Conservation (phyloP, 2,329 filamentous ascomycete genomes). For the Apiospora aurea region DNA sequence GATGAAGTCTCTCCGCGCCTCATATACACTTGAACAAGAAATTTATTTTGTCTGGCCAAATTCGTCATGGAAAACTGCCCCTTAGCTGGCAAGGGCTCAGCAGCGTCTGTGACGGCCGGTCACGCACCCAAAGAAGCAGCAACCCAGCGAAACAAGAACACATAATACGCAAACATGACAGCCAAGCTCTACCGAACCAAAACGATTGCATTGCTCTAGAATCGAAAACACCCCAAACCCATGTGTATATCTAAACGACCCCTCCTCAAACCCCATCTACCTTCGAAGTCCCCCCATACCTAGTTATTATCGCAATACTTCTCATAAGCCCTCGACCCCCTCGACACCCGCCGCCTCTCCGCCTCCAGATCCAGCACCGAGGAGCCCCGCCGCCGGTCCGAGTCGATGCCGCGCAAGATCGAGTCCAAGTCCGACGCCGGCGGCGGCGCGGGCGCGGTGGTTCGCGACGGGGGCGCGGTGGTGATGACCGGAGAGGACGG, state of each 20-base stretch:
- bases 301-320: background rate
- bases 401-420: background rate
- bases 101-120: too few relatives aligned
- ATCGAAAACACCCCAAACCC: background rate
- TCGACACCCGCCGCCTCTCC: background rate
- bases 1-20: too few relatives aligned
- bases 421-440: background rate
- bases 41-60: too few relatives aligned
- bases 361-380: background rate
- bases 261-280: background rate
- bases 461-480: background rate
- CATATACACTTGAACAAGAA: too few relatives aligned
- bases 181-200: too few relatives aligned
- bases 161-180: too few relatives aligned
- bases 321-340: background rate
- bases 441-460: background rate
- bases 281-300: background rate
- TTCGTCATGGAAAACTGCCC: too few relatives aligned
- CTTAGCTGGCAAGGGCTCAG: too few relatives aligned
- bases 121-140: too few relatives aligned
- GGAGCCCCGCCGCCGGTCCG: background rate
- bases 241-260: background rate
- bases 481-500: background rate
- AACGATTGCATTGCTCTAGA: background rate
- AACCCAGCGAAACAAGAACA: too few relatives aligned